phyloP scores from a whole-genome alignment of 768 basidiomycete species.

The Macrolepiota dolichaula region DNA sequence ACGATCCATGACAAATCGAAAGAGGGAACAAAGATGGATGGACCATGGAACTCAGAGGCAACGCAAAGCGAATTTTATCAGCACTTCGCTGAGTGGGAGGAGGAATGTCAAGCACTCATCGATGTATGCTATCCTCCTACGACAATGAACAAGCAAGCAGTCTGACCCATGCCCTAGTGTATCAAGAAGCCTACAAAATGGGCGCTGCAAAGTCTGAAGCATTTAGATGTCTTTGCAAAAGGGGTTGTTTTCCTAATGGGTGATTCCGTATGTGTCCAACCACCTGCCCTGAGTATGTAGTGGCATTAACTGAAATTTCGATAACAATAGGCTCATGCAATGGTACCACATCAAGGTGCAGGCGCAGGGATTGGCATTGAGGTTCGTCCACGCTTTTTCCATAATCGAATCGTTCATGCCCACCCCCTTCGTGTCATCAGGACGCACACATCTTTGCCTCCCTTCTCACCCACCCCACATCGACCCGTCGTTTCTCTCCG shows the following conservation, averaged over 20 bases:
- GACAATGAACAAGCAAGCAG: background rate
- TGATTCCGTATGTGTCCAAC: constrained; percentile 18
- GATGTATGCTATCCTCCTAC: constrained; percentile 5
- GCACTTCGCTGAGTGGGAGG: constrained; percentile 15
- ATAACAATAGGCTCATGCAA: constrained; percentile 35
- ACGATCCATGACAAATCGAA: constrained; percentile 21
- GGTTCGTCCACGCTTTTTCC: constrained; percentile 16
- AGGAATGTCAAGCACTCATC: constrained; percentile 15
- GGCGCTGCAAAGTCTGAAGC: constrained; percentile 19
- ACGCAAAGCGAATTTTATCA: constrained; percentile 12
- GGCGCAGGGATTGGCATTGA: constrained; percentile 49
- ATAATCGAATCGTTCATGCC: background rate
- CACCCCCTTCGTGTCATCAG: constrained; percentile 16
- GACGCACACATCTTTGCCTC: constrained; percentile 34
- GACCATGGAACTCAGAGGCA: constrained; percentile 15
- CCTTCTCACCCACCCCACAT: constrained; percentile 18
- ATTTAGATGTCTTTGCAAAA: constrained; percentile 16
- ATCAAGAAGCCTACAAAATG: constrained; percentile 18
- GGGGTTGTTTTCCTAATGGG: constrained; percentile 20
- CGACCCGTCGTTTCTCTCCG: background rate
- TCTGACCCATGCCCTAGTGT: constrained; percentile 12
- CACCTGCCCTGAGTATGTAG: background rate
- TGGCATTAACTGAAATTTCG: background rate
- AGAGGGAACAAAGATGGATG: constrained; percentile 15
- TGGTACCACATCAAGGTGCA: constrained; percentile 44